Conservation (phyloP, 2,329 filamentous ascomycete genomes). For the Aureobasidium subglaciale region DNA sequence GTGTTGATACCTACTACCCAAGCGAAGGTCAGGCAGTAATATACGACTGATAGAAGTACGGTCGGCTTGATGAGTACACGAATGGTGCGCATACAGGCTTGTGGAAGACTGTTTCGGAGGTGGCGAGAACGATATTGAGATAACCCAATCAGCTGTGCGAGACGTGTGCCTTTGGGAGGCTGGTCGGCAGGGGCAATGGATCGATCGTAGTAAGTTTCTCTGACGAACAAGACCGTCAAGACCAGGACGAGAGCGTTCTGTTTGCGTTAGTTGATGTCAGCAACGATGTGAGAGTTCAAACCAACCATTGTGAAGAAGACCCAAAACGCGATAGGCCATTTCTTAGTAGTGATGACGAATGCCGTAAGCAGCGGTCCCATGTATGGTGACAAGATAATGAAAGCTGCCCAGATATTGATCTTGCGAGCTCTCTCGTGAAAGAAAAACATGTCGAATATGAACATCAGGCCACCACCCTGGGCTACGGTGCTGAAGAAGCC, state of each 20-base stretch:
- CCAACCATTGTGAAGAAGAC: slow-evolving; percentile 35
- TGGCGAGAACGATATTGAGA: slow-evolving; percentile 27
- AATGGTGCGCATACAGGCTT: slow-evolving; percentile 32
- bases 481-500: slow-evolving; percentile 39
- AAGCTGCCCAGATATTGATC: slow-evolving; percentile 34
- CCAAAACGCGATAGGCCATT: slow-evolving; percentile 45
- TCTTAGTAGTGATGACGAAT: slow-evolving; percentile 40
- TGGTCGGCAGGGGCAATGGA: slow-evolving; percentile 26
- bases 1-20: slow-evolving; percentile 24
- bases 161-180: slow-evolving; percentile 26
- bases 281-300: neutral
- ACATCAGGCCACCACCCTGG: slow-evolving; percentile 38
- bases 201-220: slow-evolving; percentile 48
- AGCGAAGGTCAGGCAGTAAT: slow-evolving; percentile 32
- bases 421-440: slow-evolving; percentile 45
- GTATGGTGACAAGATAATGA: slow-evolving; percentile 35
- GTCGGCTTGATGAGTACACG: slow-evolving; percentile 34
- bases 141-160: slow-evolving; percentile 30
- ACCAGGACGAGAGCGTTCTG: slow-evolving; percentile 28
- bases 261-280: neutral
- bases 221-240: slow-evolving; percentile 36
- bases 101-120: slow-evolving; percentile 28
- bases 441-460: slow-evolving; percentile 52
- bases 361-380: slow-evolving; percentile 37
- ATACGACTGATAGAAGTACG: slow-evolving; percentile 30